Base-by-base conservation (phyloP, 352 stramenopile genomes). In the Phytopythium litorale region DNA sequence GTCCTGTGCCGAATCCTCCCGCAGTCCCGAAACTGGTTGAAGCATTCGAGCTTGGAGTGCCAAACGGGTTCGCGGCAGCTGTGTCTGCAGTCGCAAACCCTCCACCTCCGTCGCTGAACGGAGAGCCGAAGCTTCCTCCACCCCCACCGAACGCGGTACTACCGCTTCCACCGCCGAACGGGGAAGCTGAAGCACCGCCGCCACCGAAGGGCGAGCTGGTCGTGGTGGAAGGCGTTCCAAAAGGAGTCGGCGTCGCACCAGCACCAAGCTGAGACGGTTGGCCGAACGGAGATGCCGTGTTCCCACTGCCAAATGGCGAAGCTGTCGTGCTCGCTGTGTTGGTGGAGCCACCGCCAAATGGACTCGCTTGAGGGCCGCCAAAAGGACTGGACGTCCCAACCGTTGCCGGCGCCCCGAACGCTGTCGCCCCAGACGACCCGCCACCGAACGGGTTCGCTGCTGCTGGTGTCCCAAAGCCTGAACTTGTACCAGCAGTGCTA, bases 291-390 rank as follows among this genome's bases (percentile, higher is more conserved):
- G 64, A 64, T 18, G 71, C 56, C 21, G 62, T 58, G 11, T 56
- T 61, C 43, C 66, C 50, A 30, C 65, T 62, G 7, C 65, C 71
- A 57, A 85, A 87, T 21, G 73, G 65, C 62, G 51, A 81, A 4
- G 65, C 15, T 55, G 59, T 32, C 56, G 46, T 19, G 46, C 28
- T 40, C 8, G 28, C 5, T 40, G 50, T 1, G 40, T 16, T 45
- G 40, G 16, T 21, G 5, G 40, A 45, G 16, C 50, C 50, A 58
- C 48, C 45, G 60, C 51, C 21, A 19, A 51, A 51, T 21, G 45
- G 45, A 51, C 21, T 51, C 21, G 45, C 45, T 13, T 51, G 45
- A 30, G 45, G n/a, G 40, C 58, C 63, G 33, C 68, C 68, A 63
- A 81, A 83, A 38, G 62, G 60, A 35, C 42, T 63, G 11, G 23